Evolutionary conservation across 2,329 filamentous ascomycete genomes (phyloP).

Genomic region (Pseudogymnoascus sp.): DNA sequence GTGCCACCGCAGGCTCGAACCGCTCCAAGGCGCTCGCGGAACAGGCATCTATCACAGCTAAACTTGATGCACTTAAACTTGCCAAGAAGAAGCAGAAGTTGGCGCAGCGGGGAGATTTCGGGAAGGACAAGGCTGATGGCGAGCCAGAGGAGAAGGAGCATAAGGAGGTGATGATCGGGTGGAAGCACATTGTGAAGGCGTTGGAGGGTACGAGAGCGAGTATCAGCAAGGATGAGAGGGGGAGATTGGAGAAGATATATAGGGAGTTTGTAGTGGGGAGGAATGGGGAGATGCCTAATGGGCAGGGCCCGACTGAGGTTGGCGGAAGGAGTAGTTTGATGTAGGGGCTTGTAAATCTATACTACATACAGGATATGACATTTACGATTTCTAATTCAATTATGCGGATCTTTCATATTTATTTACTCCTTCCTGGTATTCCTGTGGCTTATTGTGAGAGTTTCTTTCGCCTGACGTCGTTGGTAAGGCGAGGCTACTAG

Average conservation of each 20-base stretch:
- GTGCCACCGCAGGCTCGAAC: slow-evolving; percentile 39
- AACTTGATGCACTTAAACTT: slow-evolving; percentile 71
- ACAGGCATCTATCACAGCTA: slow-evolving; percentile 70
- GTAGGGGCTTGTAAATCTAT: slow-evolving; percentile 38
- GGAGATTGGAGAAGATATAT: slow-evolving; percentile 73
- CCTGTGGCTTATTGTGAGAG: neutral
- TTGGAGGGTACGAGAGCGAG: slow-evolving; percentile 72
- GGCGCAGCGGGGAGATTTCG: slow-evolving; percentile 19
- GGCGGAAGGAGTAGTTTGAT: slow-evolving; percentile 90
- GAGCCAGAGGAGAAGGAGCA: slow-evolving; percentile 30
- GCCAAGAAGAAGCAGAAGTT: slow-evolving; percentile 43
- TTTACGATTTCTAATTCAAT: slow-evolving; percentile 8
- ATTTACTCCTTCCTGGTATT: neutral
- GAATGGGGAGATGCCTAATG: slow-evolving; percentile 91
- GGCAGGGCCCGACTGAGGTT: slow-evolving; percentile 85
- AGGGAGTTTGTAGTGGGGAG: slow-evolving; percentile 85
- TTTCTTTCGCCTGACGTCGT: neutral
- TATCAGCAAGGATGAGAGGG: slow-evolving; percentile 72
- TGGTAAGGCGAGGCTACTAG: neutral
- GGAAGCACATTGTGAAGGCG: slow-evolving; percentile 75
- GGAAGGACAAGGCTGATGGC: slow-evolving; percentile 20
- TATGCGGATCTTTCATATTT: neutral
- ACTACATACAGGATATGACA: slow-evolving; percentile 2
- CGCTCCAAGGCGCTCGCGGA: slow-evolving; percentile 58
- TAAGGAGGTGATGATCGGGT: slow-evolving; percentile 72